phyloP scores from a whole-genome alignment of 257 asterid genomes.

The Nicotiana sylvestris region DNA sequence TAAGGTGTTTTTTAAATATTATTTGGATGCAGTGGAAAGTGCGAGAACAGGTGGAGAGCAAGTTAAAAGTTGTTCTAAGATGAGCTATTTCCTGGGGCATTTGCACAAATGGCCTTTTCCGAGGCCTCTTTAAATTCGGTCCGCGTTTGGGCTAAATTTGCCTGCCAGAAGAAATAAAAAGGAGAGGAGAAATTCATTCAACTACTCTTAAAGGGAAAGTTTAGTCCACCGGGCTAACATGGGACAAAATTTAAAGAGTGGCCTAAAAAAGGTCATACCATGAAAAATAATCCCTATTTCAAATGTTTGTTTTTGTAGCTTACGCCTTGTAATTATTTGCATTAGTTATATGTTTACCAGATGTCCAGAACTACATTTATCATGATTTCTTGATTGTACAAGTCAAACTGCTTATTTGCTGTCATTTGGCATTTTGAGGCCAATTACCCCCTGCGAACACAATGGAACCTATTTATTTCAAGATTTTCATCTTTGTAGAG shows the following conservation, averaged over 20 bases:
- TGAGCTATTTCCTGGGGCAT: constrained; percentile 27
- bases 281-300: too few relatives aligned
- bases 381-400: neutral
- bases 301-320: neutral
- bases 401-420: neutral
- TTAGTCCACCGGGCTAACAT: too few relatives aligned
- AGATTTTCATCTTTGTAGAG: neutral
- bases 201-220: too few relatives aligned
- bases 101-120: too few relatives aligned
- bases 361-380: neutral
- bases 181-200: too few relatives aligned
- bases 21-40: constrained; percentile 71
- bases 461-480: neutral
- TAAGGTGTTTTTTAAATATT: neutral
- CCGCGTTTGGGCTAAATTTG: too few relatives aligned
- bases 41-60: constrained; percentile 78
- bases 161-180: too few relatives aligned
- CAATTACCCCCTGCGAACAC: neutral
- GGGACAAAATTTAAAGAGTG: too few relatives aligned
- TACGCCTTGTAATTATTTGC: neutral
- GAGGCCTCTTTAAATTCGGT: too few relatives aligned
- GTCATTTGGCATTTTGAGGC: constrained; percentile 9
- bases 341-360: neutral
- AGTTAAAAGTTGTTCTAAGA: constrained; percentile 80
- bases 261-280: too few relatives aligned